Conservation (phyloP, 306 rosid species). For the Dryas drummondii region DNA sequence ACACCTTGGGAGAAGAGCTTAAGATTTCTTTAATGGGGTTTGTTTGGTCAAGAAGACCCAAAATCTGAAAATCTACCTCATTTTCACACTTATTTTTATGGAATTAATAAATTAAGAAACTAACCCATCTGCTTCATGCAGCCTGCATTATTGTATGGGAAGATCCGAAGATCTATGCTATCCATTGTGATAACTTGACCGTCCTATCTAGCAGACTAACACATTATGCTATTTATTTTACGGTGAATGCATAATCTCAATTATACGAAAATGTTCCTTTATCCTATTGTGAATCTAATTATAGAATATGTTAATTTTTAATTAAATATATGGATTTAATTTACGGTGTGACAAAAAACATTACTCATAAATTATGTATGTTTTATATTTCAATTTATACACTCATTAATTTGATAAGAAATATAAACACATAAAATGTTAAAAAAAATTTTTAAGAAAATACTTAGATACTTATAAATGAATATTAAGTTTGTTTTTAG, state of each 20-base stretch:
- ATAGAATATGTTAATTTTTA: too few relatives aligned
- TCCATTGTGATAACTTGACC: slow-evolving; percentile 32
- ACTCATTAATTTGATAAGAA: too few relatives aligned
- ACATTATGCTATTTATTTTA: slow-evolving; percentile 1
- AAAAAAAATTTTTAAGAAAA: too few relatives aligned
- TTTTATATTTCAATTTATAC: too few relatives aligned
- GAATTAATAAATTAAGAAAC: slow-evolving; percentile 21
- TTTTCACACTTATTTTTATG: slow-evolving; percentile 30
- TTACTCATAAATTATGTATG: too few relatives aligned
- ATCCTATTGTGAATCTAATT: too few relatives aligned
- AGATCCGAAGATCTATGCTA: slow-evolving; percentile 29
- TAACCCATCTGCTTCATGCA: slow-evolving; percentile 40
- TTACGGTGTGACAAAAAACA: too few relatives aligned
- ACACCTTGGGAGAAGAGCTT: slow-evolving; percentile 52
- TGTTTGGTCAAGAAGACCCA: slow-evolving; percentile 60
- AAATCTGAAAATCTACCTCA: slow-evolving; percentile 54
- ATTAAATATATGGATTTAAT: too few relatives aligned
- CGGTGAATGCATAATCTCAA: background rate
- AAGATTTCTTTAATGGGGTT: slow-evolving; percentile 38
- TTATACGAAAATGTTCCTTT: too few relatives aligned
- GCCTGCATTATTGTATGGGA: slow-evolving; percentile 31
- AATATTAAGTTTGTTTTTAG: too few relatives aligned
- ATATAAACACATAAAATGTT: too few relatives aligned
- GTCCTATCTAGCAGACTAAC: slow-evolving; percentile 34
- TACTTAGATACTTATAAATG: too few relatives aligned